phyloP scores from a whole-genome alignment of 169 alveolate genomes.

The Pseudocohnilembus persalinus region DNA sequence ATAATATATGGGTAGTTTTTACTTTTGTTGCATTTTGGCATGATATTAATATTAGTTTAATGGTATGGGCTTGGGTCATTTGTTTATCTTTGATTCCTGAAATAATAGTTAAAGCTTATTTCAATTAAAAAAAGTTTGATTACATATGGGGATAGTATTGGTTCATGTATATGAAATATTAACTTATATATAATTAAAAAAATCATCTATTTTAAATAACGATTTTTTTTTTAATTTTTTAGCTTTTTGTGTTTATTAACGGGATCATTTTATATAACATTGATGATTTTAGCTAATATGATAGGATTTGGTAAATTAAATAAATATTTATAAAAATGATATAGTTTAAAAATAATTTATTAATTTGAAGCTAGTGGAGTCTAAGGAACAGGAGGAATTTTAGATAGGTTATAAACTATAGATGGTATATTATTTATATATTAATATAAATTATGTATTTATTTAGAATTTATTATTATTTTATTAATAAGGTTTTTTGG shows the following conservation, averaged over 20 bases:
- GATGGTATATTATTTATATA: slow-evolving; percentile 11
- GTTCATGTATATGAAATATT: slow-evolving; percentile 22
- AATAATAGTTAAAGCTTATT: slow-evolving; percentile 52
- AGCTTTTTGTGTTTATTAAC: slow-evolving; percentile 28
- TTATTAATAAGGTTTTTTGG: neutral
- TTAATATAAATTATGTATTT: slow-evolving; percentile 6
- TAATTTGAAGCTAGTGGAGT: neutral
- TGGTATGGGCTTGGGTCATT: slow-evolving; percentile 83
- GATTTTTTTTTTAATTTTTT: too few relatives aligned
- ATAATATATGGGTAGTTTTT: slow-evolving; percentile 72
- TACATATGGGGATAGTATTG: slow-evolving; percentile 37
- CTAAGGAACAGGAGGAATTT: neutral
- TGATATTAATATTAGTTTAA: slow-evolving; percentile 63
- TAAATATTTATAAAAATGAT: neutral
- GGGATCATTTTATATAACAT: slow-evolving; percentile 45
- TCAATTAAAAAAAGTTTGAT: slow-evolving; percentile 34
- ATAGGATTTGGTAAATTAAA: slow-evolving; percentile 66
- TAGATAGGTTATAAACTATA: neutral
- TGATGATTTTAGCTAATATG: slow-evolving; percentile 60
- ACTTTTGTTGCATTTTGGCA: slow-evolving; percentile 85
- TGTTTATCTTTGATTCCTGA: slow-evolving; percentile 67
- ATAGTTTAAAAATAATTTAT: too few relatives aligned
- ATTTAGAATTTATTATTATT: neutral
- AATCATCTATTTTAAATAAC: too few relatives aligned
- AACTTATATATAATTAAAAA: too few relatives aligned